phyloP scores from a whole-genome alignment of 2,329 filamentous ascomycete species.

The Penicillium frequentans region DNA sequence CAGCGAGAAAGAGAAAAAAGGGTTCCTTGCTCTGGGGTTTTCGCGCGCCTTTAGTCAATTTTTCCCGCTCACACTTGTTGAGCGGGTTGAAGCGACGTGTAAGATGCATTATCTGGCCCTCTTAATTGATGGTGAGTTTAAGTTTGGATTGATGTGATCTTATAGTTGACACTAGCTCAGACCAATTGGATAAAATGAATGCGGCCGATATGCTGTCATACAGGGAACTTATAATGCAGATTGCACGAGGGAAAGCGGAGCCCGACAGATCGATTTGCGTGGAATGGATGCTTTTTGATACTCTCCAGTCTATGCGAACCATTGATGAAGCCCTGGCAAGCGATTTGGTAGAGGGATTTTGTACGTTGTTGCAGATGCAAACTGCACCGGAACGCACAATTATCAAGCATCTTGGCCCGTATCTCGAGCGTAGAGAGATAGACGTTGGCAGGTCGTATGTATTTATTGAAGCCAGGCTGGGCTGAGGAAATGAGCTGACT shows the following conservation, averaged over 20 bases:
- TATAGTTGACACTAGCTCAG: constrained; percentile 1
- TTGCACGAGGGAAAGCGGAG: constrained; percentile 4
- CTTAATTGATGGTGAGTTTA: constrained; percentile 17
- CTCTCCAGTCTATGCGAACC: constrained; percentile 7
- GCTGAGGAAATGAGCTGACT: neutral
- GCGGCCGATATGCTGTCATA: constrained; percentile 14
- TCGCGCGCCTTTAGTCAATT: constrained; percentile 17
- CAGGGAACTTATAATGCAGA: constrained; percentile 9
- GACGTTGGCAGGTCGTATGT: constrained; percentile 17
- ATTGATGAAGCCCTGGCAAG: constrained; percentile 10
- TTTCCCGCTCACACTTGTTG: constrained; percentile 13
- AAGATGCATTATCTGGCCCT: constrained; percentile 17
- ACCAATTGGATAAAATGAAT: constrained; percentile 22
- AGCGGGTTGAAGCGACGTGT: constrained; percentile 14
- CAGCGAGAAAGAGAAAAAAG: constrained; percentile 13
- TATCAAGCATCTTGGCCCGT: constrained; percentile 13
- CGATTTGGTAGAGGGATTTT: constrained; percentile 17
- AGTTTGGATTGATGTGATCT: too few relatives aligned
- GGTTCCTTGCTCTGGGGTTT: constrained; percentile 14
- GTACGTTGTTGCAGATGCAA: constrained; percentile 13
- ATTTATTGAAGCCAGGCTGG: neutral
- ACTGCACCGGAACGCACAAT: constrained; percentile 12
- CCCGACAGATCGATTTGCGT: constrained; percentile 6
- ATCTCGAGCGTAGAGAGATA: constrained; percentile 15
- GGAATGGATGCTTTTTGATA: constrained; percentile 21